phyloP scores from a whole-genome alignment of 371 early-diverging fungal species.

The Mucor piriformis region DNA sequence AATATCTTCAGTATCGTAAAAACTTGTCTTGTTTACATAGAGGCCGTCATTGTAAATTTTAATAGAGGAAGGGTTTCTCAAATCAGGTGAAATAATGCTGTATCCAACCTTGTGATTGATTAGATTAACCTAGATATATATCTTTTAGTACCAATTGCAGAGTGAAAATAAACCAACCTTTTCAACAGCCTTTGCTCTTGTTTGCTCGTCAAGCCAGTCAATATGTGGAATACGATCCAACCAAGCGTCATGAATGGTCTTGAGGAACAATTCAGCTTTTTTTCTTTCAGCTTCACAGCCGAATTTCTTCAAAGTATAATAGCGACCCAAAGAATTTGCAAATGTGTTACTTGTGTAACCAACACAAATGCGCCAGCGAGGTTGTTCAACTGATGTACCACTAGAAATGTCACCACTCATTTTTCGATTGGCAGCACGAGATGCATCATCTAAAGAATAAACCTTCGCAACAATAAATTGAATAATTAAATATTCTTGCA shows the following conservation, averaged over 20 bases:
- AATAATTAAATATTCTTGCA: conserved; percentile 25
- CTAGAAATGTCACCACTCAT: conserved; percentile 24
- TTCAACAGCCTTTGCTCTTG: conserved; percentile 49
- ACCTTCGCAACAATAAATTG: neutral
- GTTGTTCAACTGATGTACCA: conserved; percentile 40
- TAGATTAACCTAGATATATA: conserved; percentile 18
- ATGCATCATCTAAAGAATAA: conserved; percentile 21
- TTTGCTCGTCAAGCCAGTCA: conserved; percentile 62
- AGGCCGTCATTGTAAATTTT: conserved; percentile 43
- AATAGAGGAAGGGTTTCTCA: conserved; percentile 45
- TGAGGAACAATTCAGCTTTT: conserved; percentile 37
- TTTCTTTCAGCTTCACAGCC: conserved; percentile 38
- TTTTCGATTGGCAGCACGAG: conserved; percentile 15
- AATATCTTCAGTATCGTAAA: conserved; percentile 51
- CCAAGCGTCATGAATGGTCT: conserved; percentile 37
- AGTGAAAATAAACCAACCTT: conserved; percentile 43
- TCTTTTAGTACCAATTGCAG: neutral
- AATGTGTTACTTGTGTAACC: conserved; percentile 37
- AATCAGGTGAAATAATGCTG: conserved; percentile 53
- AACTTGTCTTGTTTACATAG: conserved; percentile 33
- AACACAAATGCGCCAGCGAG: conserved; percentile 58
- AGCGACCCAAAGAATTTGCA: conserved; percentile 55
- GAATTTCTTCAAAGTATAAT: conserved; percentile 49
- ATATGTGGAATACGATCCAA: conserved; percentile 41
- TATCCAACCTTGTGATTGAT: conserved; percentile 57